Evolutionary conservation across 352 stramenopile genomes (phyloP).

Genomic region (Aphanomyces cochlioides): DNA sequence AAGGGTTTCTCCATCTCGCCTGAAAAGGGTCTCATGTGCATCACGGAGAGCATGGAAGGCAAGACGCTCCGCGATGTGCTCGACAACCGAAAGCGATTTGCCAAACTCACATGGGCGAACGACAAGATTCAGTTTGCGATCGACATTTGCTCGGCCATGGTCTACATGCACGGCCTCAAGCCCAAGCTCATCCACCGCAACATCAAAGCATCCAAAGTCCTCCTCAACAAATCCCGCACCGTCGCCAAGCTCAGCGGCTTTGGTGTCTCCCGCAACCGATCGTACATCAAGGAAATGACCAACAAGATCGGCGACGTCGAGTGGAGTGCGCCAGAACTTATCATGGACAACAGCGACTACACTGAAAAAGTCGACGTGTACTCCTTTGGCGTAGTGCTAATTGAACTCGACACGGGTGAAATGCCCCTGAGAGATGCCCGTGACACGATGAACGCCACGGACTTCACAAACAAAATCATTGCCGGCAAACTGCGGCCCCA

Average conservation of each 20-base stretch:
- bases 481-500: slow-evolving; percentile 9
- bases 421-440: slow-evolving; percentile 17
- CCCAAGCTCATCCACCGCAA: slow-evolving; percentile 21
- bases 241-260: slow-evolving; percentile 23
- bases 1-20: slow-evolving; percentile 18
- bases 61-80: slow-evolving; percentile 12
- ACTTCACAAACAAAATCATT: slow-evolving; percentile 9
- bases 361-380: slow-evolving; percentile 29
- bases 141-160: slow-evolving; percentile 14
- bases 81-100: slow-evolving; percentile 4
- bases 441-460: neutral
- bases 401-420: slow-evolving; percentile 17
- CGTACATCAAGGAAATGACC: slow-evolving; percentile 24
- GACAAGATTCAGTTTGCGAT: slow-evolving; percentile 21
- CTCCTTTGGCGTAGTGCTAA: slow-evolving; percentile 27
- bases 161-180: slow-evolving; percentile 24
- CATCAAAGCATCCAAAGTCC: slow-evolving; percentile 21
- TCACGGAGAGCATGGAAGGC: slow-evolving; percentile 17
- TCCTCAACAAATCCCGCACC: neutral
- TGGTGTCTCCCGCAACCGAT: slow-evolving; percentile 12
- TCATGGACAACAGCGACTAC: slow-evolving; percentile 38
- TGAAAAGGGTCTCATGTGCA: slow-evolving; percentile 6
- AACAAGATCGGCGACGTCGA: slow-evolving; percentile 19
- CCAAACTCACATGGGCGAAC: neutral
- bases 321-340: slow-evolving; percentile 52